A percentile compares a stretch with the other conserved stretches of the same genome.
phyloP scores from a whole-genome alignment of 345 rosid species.

The Populus pruinosa region DNA sequence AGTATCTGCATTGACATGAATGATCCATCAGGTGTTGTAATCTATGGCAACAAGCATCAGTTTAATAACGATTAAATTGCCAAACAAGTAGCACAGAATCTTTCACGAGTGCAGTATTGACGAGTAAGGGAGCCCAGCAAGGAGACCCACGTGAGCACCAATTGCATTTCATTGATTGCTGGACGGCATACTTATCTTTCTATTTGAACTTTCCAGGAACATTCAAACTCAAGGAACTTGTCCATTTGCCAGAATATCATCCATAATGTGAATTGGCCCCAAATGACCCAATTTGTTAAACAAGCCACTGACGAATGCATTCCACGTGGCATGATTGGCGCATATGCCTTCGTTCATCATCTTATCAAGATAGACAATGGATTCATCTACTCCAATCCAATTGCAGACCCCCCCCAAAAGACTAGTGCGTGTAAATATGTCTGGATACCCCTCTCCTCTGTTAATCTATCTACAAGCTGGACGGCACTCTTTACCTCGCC shows the following conservation, averaged over 20 bases:
- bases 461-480: constrained; percentile 37
- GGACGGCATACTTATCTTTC: too few relatives aligned
- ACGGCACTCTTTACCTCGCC: constrained; percentile 48
- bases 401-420: constrained; percentile 63
- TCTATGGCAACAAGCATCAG: too few relatives aligned
- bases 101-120: too few relatives aligned
- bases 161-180: too few relatives aligned
- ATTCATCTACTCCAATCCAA: constrained; percentile 46
- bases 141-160: too few relatives aligned
- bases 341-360: constrained; percentile 46
- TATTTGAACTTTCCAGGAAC: neutral
- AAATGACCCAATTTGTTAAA: constrained; percentile 41
- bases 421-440: constrained; percentile 57
- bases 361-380: constrained; percentile 40
- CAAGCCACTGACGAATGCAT: constrained; percentile 54
- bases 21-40: too few relatives aligned
- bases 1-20: too few relatives aligned
- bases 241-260: constrained; percentile 39
- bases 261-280: constrained; percentile 39
- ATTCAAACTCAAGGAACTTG: constrained; percentile 12
- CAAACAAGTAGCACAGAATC: too few relatives aligned
- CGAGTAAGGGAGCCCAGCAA: too few relatives aligned
- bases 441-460: constrained; percentile 56
- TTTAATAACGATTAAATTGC: too few relatives aligned
- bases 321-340: constrained; percentile 68